Conservation (phyloP, 805 yeast genomes). For the Ogataea methylovora region DNA sequence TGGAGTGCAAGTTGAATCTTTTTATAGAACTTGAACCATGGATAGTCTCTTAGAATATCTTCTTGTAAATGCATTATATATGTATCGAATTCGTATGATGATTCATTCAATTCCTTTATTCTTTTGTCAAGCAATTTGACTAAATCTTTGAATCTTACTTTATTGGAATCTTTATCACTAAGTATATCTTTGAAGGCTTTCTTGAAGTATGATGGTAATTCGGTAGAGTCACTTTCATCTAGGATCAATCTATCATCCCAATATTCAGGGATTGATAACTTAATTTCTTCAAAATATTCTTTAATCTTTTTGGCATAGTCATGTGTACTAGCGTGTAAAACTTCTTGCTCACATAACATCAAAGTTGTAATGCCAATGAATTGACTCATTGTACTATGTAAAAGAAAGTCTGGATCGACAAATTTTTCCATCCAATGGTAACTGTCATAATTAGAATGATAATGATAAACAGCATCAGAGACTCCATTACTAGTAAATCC, state of each 20-base stretch:
- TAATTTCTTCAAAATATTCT: slow-evolving; percentile 24
- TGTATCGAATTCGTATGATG: slow-evolving; percentile 38
- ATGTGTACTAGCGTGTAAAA: slow-evolving; percentile 38
- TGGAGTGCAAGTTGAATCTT: slow-evolving; percentile 55
- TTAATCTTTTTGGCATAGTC: slow-evolving; percentile 41
- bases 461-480: slow-evolving; percentile 46
- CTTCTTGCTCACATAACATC: slow-evolving; percentile 49
- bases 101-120: slow-evolving; percentile 10
- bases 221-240: slow-evolving; percentile 2
- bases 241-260: slow-evolving; percentile 20
- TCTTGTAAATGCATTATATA: slow-evolving; percentile 39
- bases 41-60: slow-evolving; percentile 55
- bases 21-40: slow-evolving; percentile 63
- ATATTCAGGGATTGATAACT: slow-evolving; percentile 16
- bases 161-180: neutral
- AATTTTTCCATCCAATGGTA: slow-evolving; percentile 44
- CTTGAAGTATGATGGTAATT: neutral
- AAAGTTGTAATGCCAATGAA: slow-evolving; percentile 50
- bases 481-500: slow-evolving; percentile 30
- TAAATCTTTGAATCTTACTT: slow-evolving; percentile 4
- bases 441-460: slow-evolving; percentile 54
- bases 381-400: slow-evolving; percentile 52
- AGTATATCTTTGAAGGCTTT: neutral
- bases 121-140: slow-evolving; percentile 3
- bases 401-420: slow-evolving; percentile 44